Percentiles rank a stretch among this genome's conserved stretches.
phyloP scores from a whole-genome alignment of 768 basidiomycete species.

The Peribolospora kevripleyi region DNA sequence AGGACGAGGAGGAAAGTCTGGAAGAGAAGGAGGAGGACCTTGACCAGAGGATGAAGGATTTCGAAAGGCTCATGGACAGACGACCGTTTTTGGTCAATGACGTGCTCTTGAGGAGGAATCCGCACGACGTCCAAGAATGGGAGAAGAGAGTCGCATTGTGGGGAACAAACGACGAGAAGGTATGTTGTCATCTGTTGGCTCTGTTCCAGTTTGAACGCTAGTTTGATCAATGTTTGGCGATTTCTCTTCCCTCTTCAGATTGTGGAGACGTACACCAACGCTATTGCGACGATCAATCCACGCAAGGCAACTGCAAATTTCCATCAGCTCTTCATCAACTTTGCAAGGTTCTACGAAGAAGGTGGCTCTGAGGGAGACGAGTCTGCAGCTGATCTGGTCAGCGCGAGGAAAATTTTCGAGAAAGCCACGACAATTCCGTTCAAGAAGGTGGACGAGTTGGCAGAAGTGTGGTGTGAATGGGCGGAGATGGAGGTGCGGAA shows the following conservation, averaged over 20 bases:
- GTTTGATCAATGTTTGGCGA: background rate
- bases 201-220: background rate
- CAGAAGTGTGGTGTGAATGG: slow-evolving; percentile 99
- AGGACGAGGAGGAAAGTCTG: slow-evolving; percentile 47
- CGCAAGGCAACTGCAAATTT: slow-evolving; percentile 74
- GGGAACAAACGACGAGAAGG: slow-evolving; percentile 72
- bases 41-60: slow-evolving; percentile 68
- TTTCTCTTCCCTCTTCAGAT: slow-evolving; percentile 28
- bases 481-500: slow-evolving; percentile 90
- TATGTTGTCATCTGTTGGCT: slow-evolving; percentile 15
- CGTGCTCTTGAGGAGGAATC: slow-evolving; percentile 73
- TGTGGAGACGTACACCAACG: slow-evolving; percentile 74
- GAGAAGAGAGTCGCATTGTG: slow-evolving; percentile 86
- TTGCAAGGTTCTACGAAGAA: slow-evolving; percentile 92
- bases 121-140: slow-evolving; percentile 97
- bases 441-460: slow-evolving; percentile 86
- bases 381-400: slow-evolving; percentile 58
- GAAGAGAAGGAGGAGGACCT: slow-evolving; percentile 45
- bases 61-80: slow-evolving; percentile 82
- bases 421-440: slow-evolving; percentile 79
- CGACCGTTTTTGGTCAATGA: slow-evolving; percentile 91
- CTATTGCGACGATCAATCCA: slow-evolving; percentile 64
- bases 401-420: slow-evolving; percentile 75
- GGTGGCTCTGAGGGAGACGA: slow-evolving; percentile 49
- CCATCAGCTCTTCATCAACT: slow-evolving; percentile 74